phyloP scores from a whole-genome alignment of 106 monocot species.

The Platanthera guangdongensis region DNA sequence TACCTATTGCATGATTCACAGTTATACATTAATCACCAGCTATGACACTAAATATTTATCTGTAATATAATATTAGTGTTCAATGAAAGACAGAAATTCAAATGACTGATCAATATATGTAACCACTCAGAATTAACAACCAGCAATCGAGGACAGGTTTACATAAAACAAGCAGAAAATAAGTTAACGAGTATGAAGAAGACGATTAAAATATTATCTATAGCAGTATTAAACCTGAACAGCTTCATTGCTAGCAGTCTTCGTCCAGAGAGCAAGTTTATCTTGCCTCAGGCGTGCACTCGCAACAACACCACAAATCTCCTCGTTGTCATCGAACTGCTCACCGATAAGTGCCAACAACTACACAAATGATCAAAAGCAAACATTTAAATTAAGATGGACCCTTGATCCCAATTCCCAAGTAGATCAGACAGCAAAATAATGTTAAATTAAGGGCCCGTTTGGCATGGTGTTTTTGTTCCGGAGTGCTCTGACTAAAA shows the following conservation, averaged over 20 bases:
- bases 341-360: constrained; percentile 97
- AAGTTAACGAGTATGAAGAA: background rate
- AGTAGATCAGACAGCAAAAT: background rate
- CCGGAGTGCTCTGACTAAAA: no score
- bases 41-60: background rate
- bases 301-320: constrained; percentile 93
- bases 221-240: constrained; percentile 59
- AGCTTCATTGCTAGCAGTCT: constrained; percentile 90
- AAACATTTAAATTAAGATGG: background rate
- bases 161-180: background rate
- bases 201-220: background rate
- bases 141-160: background rate
- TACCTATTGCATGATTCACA: background rate
- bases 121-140: background rate
- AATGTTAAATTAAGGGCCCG: background rate
- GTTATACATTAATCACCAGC: background rate
- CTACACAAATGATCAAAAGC: constrained; percentile 24
- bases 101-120: background rate
- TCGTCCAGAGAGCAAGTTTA: constrained; percentile 93
- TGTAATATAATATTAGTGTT: background rate
- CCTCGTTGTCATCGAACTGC: constrained; percentile 92
- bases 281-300: constrained; percentile 86
- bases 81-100: background rate
- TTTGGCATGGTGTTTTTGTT: no score
- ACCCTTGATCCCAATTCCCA: background rate